Evolutionary conservation across 2,329 filamentous ascomycete species (phyloP), one percentile per base, ranked within the genome.

Genomic region (Colletotrichum sp.): DNA sequence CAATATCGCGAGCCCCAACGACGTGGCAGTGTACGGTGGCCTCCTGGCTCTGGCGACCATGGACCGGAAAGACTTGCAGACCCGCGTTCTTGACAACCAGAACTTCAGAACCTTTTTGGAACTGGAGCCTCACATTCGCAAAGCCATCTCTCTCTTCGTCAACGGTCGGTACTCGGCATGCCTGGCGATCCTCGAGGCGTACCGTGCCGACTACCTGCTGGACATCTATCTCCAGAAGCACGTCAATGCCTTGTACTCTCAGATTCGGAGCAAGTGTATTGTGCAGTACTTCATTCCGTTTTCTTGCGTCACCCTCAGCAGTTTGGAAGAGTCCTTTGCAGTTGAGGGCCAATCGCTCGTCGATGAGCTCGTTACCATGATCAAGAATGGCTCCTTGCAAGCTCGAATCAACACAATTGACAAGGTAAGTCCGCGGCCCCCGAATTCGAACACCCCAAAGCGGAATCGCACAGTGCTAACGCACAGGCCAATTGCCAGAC

Each of bases 251-350:
- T 88, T 99, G 24, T 97, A 96, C 85, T 88, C 90, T 13, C 87
- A 89, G 64, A 96, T 99, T 79, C 92, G 97, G 75, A 94, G 91
- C 81, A 98, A 98, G 87, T 96, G 96, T 81, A 98, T 99, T 75
- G 92, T 96, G 28, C 95, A 98, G 82, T 99, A 98, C 85, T 94
- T 98, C 80, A 90, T 95, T 28, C 96, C 97, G 1, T 99, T 98
- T 84, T 98, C 94, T 57, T 93, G 93, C 79, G 95, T 98, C 77
- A 96, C 94, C 1, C 88, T 99, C 6, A 90, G 93, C 24, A 95
- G 92, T 76, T 92, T 99, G 88, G 92, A 94, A 10, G 88, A 90
- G 44, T 93, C 95, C 3, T 99, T 99, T 84, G 92, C 92, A 1
- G 86, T 89, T 4, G 87, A 91, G 1, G 90, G 90, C 6, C 86